Evolutionary conservation across 352 stramenopile species (phyloP), one percentile per base, ranked within the genome.

Genomic region (Globisporangium middletonii): DNA sequence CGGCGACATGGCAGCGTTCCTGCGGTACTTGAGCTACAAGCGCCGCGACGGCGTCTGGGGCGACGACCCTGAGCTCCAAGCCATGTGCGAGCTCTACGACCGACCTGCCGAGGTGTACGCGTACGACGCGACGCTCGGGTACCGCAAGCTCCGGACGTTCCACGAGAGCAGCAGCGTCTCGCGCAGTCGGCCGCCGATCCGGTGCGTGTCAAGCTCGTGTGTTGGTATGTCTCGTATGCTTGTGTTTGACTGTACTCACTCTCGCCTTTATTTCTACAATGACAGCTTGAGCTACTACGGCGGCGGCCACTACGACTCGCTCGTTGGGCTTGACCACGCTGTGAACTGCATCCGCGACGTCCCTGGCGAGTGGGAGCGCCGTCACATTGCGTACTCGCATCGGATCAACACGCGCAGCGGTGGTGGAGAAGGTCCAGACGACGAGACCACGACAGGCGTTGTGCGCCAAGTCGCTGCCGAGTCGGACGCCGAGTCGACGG

Each of bases 61-160:
- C 15, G 97, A 98, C 62, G 96, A 98, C 64, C 88, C 92, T 2
- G 96, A 99, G 79, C 91, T 99, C 43, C 95, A 98, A 43, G 85
- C 96, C 30, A 91, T 98, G 56, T 96, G 83, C 47, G 96, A 99
- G 71, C 68, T 98, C 4, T 98, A 98, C 63, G 83, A 97, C 53
- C 86, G 91, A 28, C 75, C 86, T 2, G 88, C 88, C 0, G 78
- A 97, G 68, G 88, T 98, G 41, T 98, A 91, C 67, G 83, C 86
- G 13, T 97, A 96, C 61, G 86, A 97, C 55, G 56, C 67, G 0
- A 44, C 61, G 8, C 49, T 67, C 26, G 90, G 90, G 3, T 93
- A 88, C 18, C 74, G 75, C 35, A 93, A 88, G 47, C 71, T 97
- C 44, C 83, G 85, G 13, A 96, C 86, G 4, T 96, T 97, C 61